Evolutionary conservation across 1,284 basidiomycete genomes (phyloP), one percentile per base, ranked within the genome.

Genomic region (Phlebopus sp.): DNA sequence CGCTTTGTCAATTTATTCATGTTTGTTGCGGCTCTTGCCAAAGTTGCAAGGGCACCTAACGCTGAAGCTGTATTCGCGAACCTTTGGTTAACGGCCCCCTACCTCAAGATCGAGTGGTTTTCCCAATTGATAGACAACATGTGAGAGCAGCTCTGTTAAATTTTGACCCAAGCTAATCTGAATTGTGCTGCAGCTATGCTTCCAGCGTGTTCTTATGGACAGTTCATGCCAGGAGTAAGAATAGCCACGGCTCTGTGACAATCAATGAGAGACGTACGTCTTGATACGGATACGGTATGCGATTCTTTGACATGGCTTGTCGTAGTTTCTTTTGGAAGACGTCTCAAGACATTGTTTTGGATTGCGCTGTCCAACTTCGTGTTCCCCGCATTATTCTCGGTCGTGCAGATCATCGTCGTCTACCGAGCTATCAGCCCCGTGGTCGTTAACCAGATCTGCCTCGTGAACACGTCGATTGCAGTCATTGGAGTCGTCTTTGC

Each of bases 31-130:
- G 46, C 59, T 5, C 17, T 62, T 36, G 37, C 32, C 8, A 43
- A 48, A 17, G 61, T 44, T 17, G 46, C 49, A n/a, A 50, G 34
- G 13, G 59, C 57, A 9, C 51, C 54, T 15, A 37, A 56, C 3
- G 54, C 44, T 8, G 7, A 50, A 25, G 44, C 55, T 38, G 44
- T 37, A 1, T 8, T 59, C 14, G 42, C 15, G 9, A 2, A 44
- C 7, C 39, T 50, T 5, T 68, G 64, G 63, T 44, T 37, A 13
- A 25, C 51, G 10, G 53, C 46, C 3, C 67, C 60, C 3, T 69
- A 59, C 42, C 44, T 69, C 7, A 69, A 69, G 42, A 66, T 69
- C 1, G 67, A 66, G 48, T 69, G 67, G 67, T 55, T 51, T n/a
- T 46, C 55, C 14, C 64, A 66, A 48, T 27, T 65, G 36, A 42